These are phyloP conservation scores for Lachancea sp. DNA, from an alignment of 805 yeast species.

Conservation along the genomic window DNA sequence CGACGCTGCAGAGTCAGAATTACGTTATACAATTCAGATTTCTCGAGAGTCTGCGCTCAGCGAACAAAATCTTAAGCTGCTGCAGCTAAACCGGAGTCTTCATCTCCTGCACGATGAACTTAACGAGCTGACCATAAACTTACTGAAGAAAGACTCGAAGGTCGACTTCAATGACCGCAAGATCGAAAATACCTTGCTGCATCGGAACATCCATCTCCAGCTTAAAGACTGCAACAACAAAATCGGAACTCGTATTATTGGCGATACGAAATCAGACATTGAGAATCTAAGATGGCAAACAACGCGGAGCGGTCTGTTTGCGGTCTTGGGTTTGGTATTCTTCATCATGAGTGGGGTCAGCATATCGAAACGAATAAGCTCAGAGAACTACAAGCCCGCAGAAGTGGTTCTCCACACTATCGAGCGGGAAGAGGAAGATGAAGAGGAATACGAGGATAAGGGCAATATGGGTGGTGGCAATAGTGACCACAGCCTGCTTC, in stretches of 20 bases:
- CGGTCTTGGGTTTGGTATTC: slow-evolving; percentile 61
- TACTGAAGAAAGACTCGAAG: slow-evolving; percentile 67
- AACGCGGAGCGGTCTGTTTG: slow-evolving; percentile 79
- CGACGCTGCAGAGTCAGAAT: slow-evolving; percentile 87
- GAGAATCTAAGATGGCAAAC: slow-evolving; percentile 91
- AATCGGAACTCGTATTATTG: slow-evolving; percentile 72
- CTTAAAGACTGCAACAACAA: slow-evolving; percentile 81
- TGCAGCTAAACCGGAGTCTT: slow-evolving; percentile 64
- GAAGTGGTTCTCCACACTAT: slow-evolving; percentile 32
- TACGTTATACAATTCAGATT: slow-evolving; percentile 68
- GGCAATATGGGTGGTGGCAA: background rate
- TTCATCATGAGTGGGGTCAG: slow-evolving; percentile 51
- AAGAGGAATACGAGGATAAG: slow-evolving; percentile 4
- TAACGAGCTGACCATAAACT: slow-evolving; percentile 51
- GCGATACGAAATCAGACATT: slow-evolving; percentile 78
- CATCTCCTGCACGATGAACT: slow-evolving; percentile 71
- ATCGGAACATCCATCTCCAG: slow-evolving; percentile 57
- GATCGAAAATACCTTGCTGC: slow-evolving; percentile 72
- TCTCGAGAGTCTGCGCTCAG: slow-evolving; percentile 65
- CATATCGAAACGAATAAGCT: slow-evolving; percentile 32
- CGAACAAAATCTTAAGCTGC: slow-evolving; percentile 58
- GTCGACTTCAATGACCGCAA: slow-evolving; percentile 82
- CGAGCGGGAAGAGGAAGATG: slow-evolving; percentile 25
- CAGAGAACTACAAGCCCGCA: slow-evolving; percentile 30
- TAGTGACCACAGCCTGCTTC: background rate